Evolutionary conservation across 2,329 filamentous ascomycete genomes (phyloP), one percentile per base, ranked within the genome.

Genomic region (Colletotrichum sp.): DNA sequence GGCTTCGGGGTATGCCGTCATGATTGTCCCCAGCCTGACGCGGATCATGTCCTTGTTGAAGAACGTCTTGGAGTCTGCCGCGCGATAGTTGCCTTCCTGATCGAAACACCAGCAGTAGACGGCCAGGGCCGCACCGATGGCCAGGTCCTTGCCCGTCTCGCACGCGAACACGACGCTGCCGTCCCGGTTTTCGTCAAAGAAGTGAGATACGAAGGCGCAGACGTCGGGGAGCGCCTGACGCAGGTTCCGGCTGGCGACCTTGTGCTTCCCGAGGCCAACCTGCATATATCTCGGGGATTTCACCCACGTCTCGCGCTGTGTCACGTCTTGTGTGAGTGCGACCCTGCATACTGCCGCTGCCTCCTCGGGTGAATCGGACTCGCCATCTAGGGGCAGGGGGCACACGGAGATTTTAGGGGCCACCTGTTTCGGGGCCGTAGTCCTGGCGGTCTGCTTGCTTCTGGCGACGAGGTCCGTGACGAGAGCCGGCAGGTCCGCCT

Each of bases 161-260:
- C 96, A 98, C 7, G 92, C 91, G 7, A 98, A 84, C 3, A 95
- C 80, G 22, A 92, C 80, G 3, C 44, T 15, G 32, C 49, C 52
- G 15, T 62, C 72, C 9, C 44, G 49, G 61, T 69, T 63, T 8
- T 39, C 67, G 39, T 72, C 69, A 13, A 91, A 78, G 71, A 85
- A 88, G 0, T 72, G 79, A 8, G 83, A 80, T 2, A 90, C 88
- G 81, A 95, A 94, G 4, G 84, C 81, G 77, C 89, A 89, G 19
- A 97, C 90, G 19, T 87, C 88, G 2, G 91, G 88, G 5, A 99
- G 86, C 12, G 94, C 92, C 16, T 89, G 86, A 11, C 96, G 92
- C n/a, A 99, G 88, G 79, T 95, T 93, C n/a, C 96, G 92, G 81
- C 95, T 96, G 1, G 95, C 96, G 6, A 93, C 84, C 85, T 98